Evolutionary conservation across 768 basidiomycete species (phyloP).

Genomic region (Phylloporus arenicola): DNA sequence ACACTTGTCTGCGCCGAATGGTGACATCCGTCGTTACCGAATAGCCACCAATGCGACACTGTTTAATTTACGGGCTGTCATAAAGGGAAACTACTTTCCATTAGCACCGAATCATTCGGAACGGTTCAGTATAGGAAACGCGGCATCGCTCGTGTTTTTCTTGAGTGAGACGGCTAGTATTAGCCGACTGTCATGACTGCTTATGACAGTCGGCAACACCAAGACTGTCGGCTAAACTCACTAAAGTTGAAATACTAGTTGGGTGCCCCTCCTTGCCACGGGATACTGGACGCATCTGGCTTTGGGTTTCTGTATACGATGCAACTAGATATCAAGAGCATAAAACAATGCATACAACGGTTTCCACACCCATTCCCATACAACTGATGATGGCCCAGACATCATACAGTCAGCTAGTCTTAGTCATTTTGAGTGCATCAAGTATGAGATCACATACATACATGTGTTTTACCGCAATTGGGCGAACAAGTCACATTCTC

Average conservation of each 20-base stretch:
- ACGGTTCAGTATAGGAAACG: not conserved
- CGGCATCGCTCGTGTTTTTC: not conserved
- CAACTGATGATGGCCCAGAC: not conserved
- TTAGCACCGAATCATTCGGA: not conserved
- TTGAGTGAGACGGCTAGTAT: too few species aligned
- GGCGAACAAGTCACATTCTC: too few species aligned
- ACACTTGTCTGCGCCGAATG: not conserved
- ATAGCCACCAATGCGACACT: not conserved
- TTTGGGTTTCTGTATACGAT: not conserved
- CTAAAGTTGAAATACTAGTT: not conserved
- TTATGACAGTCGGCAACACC: too few species aligned
- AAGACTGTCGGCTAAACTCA: too few species aligned
- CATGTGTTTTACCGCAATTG: not conserved
- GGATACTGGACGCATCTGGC: not conserved
- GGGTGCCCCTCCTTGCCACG: not conserved
- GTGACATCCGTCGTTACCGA: not conserved
- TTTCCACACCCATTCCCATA: not conserved
- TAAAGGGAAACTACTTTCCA: not conserved
- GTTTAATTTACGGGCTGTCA: not conserved
- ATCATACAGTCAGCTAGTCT: not conserved
- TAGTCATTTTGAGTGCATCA: not conserved
- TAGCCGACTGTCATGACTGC: too few species aligned
- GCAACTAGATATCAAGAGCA: not conserved
- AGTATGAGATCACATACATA: not conserved
- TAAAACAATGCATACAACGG: not conserved